phyloP scores from a whole-genome alignment of 331 rosid species.

The Pyracantha coccinea region DNA sequence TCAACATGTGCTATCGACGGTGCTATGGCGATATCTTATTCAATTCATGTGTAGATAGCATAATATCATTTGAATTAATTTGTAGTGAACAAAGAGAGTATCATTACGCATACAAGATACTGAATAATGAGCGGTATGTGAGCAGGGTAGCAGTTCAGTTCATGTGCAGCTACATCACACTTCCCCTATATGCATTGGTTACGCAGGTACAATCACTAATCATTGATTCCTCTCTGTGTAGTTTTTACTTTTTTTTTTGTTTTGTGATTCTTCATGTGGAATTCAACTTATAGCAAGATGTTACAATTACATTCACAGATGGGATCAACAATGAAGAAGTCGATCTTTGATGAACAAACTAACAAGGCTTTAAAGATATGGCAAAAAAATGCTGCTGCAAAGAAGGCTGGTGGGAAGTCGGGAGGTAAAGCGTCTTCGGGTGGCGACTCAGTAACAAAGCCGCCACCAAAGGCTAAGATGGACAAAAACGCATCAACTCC shows the following conservation, averaged over 20 bases:
- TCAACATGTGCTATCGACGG: background rate
- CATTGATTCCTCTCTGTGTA: background rate
- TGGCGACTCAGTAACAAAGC: background rate
- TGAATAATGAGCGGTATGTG: background rate
- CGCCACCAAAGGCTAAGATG: background rate
- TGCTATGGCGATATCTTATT: background rate
- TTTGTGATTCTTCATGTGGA: background rate
- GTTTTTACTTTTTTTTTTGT: background rate
- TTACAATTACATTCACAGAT: constrained; percentile 32
- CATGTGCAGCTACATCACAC: constrained; percentile 78
- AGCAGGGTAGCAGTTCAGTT: constrained; percentile 74
- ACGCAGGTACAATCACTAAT: constrained; percentile 52
- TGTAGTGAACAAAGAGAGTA: background rate
- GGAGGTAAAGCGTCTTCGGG: background rate
- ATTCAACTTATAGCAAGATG: background rate
- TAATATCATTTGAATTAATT: background rate
- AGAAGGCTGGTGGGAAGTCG: constrained; percentile 12
- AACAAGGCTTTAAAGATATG: constrained; percentile 70
- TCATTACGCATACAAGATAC: background rate
- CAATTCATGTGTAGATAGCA: too few species aligned
- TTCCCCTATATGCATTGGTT: constrained; percentile 88
- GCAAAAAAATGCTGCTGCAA: constrained; percentile 70
- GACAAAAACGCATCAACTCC: background rate
- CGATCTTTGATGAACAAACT: constrained; percentile 90
- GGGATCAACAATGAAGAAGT: constrained; percentile 95